Base-by-base conservation (phyloP, 345 rosid species). In the Luvunga scandens region DNA sequence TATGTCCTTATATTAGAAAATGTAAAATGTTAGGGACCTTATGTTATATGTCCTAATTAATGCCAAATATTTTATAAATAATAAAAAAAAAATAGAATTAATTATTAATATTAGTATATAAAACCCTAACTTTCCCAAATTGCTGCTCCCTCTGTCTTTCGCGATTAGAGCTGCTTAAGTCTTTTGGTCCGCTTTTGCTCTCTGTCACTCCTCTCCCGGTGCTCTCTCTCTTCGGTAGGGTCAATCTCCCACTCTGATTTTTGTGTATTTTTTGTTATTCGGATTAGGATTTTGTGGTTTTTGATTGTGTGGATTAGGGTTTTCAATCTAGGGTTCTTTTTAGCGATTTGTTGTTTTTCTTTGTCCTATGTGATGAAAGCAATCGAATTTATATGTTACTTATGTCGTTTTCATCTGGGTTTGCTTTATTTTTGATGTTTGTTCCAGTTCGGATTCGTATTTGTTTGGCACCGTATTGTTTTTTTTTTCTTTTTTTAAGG, bases 221-320 rank as follows among this genome's bases (percentile, higher is more conserved):
- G 38, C 77, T 62, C 42, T 74, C 69, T 61, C 68, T 62, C 22
- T 75, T 42, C 16, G 76, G 76, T 73, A 73, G 67, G 75, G 12
- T 45, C 14, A 28, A 50, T 27, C 73, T 69, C 0, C 27, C 38
- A 28, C 14, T 30, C 38, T 21, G 14, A 31, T 9, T 31, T 75
- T 63, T 21, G 10, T 22, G 59, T 45, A 7, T 45, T 27, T 25
- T 45, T 48, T 50, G 33, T 66, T 18, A 9, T 48, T 70, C 38
- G 27, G 19, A 33, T 71, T 45, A 6, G 36, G 27, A 25, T 18
- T 62, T 18, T 64, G 19, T 45, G 42, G 7, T 18, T 50, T 55
- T 10, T 53, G 57, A 53, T 16, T 56, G 22, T 45, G n/a, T 25
- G 55, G n/a, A 34, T 72, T 59, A 25, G 76, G 25, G 6, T 73